Evolutionary conservation across 2,329 filamentous ascomycete genomes (phyloP).

Genomic region (Clonostachys byssicola): DNA sequence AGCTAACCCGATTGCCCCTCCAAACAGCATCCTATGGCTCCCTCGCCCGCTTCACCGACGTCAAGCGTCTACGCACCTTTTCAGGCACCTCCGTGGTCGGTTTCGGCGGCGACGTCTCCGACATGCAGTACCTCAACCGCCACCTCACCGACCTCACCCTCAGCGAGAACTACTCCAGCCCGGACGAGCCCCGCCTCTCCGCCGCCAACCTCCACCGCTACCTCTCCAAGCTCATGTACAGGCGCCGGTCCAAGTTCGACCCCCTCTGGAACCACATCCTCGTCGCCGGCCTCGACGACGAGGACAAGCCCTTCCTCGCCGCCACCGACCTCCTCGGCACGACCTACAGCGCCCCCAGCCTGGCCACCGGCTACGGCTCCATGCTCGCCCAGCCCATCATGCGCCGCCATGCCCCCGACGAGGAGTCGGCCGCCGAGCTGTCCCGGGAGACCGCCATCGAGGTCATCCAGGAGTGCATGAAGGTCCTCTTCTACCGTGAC

Average conservation of each 20-base stretch:
- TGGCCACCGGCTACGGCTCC: constrained; percentile 91
- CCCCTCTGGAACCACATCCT: constrained; percentile 96
- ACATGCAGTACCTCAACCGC: constrained; percentile 98
- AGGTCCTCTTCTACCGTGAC: constrained; percentile 96
- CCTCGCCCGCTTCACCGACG: constrained; percentile 91
- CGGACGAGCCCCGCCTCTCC: constrained; percentile 52
- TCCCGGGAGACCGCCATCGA: constrained; percentile 75
- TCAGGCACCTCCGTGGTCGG: constrained; percentile 81
- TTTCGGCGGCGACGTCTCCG: constrained; percentile 94
- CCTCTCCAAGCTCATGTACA: constrained; percentile 92
- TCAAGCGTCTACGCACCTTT: constrained; percentile 91
- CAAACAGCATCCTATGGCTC: constrained; percentile 88
- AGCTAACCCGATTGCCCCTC: not conserved
- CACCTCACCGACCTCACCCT: constrained; percentile 83
- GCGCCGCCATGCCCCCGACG: constrained; percentile 78
- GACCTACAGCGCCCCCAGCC: constrained; percentile 80
- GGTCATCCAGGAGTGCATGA: constrained; percentile 90
- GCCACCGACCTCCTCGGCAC: constrained; percentile 90
- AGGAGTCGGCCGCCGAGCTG: constrained; percentile 68
- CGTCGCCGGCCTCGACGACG: constrained; percentile 81
- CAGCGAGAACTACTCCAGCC: constrained; percentile 73
- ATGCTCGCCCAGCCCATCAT: constrained; percentile 92
- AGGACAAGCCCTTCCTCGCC: constrained; percentile 81
- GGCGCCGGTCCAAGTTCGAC: constrained; percentile 91
- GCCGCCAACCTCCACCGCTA: constrained; percentile 97